A percentile compares a stretch with the other conserved stretches of the same genome.
These are phyloP conservation scores for Batkoa obscura DNA, from an alignment of 371 early-diverging fungal species.

Conservation along the genomic window DNA sequence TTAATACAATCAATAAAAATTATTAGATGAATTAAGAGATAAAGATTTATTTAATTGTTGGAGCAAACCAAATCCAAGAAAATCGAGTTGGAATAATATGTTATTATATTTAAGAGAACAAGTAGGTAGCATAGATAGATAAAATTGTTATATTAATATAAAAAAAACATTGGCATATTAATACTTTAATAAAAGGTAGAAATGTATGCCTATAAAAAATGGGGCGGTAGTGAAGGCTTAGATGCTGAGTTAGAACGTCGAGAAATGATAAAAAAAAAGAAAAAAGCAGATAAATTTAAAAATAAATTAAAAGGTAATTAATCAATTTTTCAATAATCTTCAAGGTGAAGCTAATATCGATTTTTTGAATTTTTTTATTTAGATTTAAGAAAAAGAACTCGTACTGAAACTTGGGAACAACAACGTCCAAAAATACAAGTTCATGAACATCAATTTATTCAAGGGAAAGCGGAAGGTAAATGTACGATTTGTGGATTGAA, in stretches of 20 bases:
- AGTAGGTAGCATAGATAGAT: no score
- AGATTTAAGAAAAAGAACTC: slow-evolving; percentile 5
- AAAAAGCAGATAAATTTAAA: slow-evolving; percentile 71
- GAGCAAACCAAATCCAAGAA: slow-evolving; percentile 86
- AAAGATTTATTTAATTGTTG: slow-evolving; percentile 52
- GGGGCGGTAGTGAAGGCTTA: slow-evolving; percentile 69
- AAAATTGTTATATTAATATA: neutral
- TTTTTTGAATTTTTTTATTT: neutral
- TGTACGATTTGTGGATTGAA: no score
- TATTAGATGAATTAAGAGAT: slow-evolving; percentile 58
- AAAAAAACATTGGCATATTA: neutral
- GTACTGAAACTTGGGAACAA: slow-evolving; percentile 3
- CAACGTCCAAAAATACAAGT: no score
- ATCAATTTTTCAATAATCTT: neutral
- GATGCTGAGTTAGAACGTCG: slow-evolving; percentile 78
- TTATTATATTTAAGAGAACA: slow-evolving; percentile 72
- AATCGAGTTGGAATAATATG: slow-evolving; percentile 91
- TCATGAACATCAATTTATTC: no score
- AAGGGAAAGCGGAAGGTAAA: no score
- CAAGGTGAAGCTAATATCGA: neutral
- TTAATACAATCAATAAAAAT: neutral
- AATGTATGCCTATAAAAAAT: slow-evolving; percentile 77
- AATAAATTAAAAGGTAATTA: slow-evolving; percentile 35
- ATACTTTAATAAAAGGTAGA: slow-evolving; percentile 44
- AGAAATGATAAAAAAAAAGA: slow-evolving; percentile 51